Evolutionary conservation across 306 rosid species (phyloP).

Genomic region (Alnus glutinosa): DNA sequence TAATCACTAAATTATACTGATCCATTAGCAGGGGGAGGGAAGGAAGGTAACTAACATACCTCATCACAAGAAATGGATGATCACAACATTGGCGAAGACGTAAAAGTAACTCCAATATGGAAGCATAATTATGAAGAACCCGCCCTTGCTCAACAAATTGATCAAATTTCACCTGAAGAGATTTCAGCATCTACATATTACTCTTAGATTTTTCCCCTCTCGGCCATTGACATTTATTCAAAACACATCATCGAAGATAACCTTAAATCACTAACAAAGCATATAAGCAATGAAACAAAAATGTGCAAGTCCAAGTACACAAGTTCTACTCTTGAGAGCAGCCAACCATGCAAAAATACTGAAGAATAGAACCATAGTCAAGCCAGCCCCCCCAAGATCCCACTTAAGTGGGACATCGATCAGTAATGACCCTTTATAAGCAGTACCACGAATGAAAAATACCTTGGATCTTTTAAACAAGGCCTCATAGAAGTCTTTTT

Average conservation of each 20-base stretch:
- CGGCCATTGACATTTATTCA: not conserved
- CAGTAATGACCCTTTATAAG: not conserved
- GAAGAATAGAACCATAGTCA: not conserved
- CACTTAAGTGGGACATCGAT: not conserved
- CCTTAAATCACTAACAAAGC: not conserved
- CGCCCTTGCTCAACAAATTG: slow-evolving; percentile 98
- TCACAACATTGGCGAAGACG: slow-evolving; percentile 98
- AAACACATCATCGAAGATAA: not conserved
- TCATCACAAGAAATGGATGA: slow-evolving; percentile 98
- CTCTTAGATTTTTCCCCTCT: not conserved
- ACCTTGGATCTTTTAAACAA: slow-evolving; percentile 92
- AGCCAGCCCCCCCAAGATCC: not conserved
- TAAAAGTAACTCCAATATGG: slow-evolving; percentile 90
- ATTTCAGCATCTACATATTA: slow-evolving; percentile 20
- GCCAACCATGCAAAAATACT: not conserved
- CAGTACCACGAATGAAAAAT: not conserved
- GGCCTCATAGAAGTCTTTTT: slow-evolving; percentile 90
- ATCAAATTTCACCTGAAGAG: slow-evolving; percentile 79
- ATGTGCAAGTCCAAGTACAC: not conserved
- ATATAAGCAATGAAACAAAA: not conserved
- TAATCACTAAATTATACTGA: too few relatives aligned
- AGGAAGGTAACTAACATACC: slow-evolving; percentile 43
- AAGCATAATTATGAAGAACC: slow-evolving; percentile 98
- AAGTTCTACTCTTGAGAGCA: not conserved
- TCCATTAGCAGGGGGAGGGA: not conserved